Conservation (phyloP, 805 yeast genomes). For the Candida ovalis region DNA sequence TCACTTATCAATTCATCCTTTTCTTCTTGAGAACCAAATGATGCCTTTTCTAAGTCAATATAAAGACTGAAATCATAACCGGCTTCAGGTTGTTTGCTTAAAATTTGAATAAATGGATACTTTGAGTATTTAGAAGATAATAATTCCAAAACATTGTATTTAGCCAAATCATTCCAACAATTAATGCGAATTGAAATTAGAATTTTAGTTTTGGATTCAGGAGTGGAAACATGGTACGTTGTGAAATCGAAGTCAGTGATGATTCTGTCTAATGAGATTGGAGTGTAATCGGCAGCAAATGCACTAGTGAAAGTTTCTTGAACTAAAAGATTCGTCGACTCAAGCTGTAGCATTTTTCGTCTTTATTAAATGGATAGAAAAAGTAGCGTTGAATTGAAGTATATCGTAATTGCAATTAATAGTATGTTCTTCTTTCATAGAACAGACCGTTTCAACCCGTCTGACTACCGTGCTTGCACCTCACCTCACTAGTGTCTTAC, state of each 20-base stretch:
- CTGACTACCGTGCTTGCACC: too few species aligned
- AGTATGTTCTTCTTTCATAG: background rate
- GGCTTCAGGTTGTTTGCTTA: constrained; percentile 49
- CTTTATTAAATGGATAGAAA: too few species aligned
- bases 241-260: constrained; percentile 96
- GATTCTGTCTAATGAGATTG: constrained; percentile 70
- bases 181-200: constrained; percentile 68
- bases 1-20: constrained; percentile 52
- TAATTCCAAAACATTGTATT: constrained; percentile 59
- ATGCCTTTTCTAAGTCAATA: constrained; percentile 44
- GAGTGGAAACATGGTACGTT: constrained; percentile 88
- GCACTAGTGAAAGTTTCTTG: constrained; percentile 78
- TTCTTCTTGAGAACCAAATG: constrained; percentile 39
- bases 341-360: constrained; percentile 81
- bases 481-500: too few species aligned
- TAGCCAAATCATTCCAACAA: constrained; percentile 69
- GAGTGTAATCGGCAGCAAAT: constrained; percentile 44
- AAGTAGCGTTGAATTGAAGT: too few species aligned
- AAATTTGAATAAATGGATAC: constrained; percentile 33
- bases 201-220: constrained; percentile 62
- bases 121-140: constrained; percentile 50
- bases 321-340: constrained; percentile 77
- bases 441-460: too few species aligned
- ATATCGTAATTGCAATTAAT: background rate
- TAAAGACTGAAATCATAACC: constrained; percentile 80